Percentiles rank a stretch among this genome's conserved stretches.
These are phyloP conservation scores for Acanthamoeba rhysodes DNA, from an alignment of 208 protist species.

Conservation along the genomic window DNA sequence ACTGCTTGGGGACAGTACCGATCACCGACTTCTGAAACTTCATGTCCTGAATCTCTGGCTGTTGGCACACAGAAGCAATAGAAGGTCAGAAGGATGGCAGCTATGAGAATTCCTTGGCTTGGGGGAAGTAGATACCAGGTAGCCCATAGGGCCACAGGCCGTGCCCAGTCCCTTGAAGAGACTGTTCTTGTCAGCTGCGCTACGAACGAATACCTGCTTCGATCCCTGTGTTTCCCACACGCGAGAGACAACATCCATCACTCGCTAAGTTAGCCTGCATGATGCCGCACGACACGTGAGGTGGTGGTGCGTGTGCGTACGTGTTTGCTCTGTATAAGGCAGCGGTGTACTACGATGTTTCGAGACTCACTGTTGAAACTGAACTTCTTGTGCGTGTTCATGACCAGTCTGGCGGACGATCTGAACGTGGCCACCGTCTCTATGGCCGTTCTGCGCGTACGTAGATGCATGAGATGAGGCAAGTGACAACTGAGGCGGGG, in stretches of 20 bases:
- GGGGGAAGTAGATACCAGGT: neutral
- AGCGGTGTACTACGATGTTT: conserved; percentile 45
- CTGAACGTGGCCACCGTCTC: conserved; percentile 29
- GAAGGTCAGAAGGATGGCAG: neutral
- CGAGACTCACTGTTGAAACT: neutral
- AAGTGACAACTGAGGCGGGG: neutral
- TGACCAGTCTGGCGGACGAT: neutral
- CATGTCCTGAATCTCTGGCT: conserved; percentile 63
- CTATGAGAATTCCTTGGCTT: neutral
- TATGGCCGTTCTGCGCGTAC: neutral
- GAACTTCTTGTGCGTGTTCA: neutral
- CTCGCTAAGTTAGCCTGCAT: neutral
- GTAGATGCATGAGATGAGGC: neutral
- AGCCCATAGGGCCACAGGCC: conserved; percentile 40
- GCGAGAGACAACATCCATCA: neutral
- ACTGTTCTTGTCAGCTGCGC: neutral
- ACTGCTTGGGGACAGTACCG: neutral
- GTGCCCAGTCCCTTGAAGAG: conserved; percentile 10
- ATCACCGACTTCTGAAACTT: conserved; percentile 18
- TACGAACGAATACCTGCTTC: conserved; percentile 63
- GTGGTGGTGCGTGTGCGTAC: neutral
- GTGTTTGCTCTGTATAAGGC: conserved; percentile 55
- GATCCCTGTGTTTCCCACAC: neutral
- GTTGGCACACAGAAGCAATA: neutral
- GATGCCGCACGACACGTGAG: neutral